phyloP scores from a whole-genome alignment of 148 eudicot species.

The Chenopodium quinoa region DNA sequence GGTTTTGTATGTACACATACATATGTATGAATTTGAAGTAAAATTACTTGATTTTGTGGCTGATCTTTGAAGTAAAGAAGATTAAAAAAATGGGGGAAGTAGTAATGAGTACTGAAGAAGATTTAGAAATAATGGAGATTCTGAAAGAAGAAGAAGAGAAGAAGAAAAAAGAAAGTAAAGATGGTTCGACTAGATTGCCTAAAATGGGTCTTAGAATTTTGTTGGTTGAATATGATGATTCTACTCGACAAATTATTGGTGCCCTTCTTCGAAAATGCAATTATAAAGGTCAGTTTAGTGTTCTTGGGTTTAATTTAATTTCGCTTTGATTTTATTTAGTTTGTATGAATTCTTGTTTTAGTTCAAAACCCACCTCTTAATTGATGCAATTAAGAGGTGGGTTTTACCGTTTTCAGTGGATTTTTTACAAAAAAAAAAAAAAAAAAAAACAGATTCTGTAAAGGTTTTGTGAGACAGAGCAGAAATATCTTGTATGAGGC shows the following conservation, averaged over 20 bases:
- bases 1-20: too few relatives aligned
- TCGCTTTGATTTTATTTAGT: neutral
- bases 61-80: neutral
- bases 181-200: constrained; percentile 44
- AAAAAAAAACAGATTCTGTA: neutral
- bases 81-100: constrained; percentile 46
- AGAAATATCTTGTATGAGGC: too few relatives aligned
- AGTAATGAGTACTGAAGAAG: constrained; percentile 38
- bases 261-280: constrained; percentile 87
- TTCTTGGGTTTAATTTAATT: neutral
- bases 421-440: too few relatives aligned
- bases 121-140: constrained; percentile 29
- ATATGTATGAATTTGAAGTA: too few relatives aligned
- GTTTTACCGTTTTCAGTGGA: neutral
- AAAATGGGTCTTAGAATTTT: constrained; percentile 58
- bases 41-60: too few relatives aligned
- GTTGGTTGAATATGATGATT: constrained; percentile 87
- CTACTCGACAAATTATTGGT: constrained; percentile 78
- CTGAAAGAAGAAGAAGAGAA: constrained; percentile 15
- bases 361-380: too few relatives aligned
- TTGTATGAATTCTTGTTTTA: neutral
- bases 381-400: neutral
- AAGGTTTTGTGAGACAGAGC: neutral
- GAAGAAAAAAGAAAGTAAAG: constrained; percentile 19
- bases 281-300: constrained; percentile 54